Conservation (phyloP, 495 filamentous ascomycete genomes). For the Penicillium herquei region DNA sequence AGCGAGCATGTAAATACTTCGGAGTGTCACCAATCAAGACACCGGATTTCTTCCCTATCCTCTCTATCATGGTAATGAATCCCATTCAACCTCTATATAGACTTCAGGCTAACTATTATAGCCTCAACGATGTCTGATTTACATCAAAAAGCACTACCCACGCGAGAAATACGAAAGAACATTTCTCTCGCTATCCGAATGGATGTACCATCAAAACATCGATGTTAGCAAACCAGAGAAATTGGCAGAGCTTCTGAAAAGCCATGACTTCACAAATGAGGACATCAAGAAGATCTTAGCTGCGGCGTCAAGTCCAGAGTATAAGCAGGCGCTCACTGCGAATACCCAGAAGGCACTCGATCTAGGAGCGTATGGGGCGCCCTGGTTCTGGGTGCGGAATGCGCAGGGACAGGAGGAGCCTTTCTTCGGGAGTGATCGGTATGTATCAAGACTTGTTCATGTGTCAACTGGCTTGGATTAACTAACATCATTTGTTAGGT, state of each 20-base stretch:
- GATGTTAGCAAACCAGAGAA: conserved; percentile 50
- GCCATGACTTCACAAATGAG: conserved; percentile 32
- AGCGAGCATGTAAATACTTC: conserved; percentile 55
- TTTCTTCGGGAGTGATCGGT: conserved; percentile 79
- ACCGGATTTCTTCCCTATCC: conserved; percentile 52
- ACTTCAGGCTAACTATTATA: conserved; percentile 16
- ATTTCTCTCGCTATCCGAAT: conserved; percentile 45
- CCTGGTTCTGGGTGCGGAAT: conserved; percentile 74
- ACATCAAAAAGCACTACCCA: conserved; percentile 56
- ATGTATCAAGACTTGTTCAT: conserved; percentile 1
- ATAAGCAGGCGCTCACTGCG: conserved; percentile 57
- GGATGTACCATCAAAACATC: conserved; percentile 45
- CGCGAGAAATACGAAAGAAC: conserved; percentile 37
- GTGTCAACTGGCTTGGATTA: too few species aligned
- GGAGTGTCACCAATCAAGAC: conserved; percentile 43
- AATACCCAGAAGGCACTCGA: conserved; percentile 59
- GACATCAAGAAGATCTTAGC: conserved; percentile 52
- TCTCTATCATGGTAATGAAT: conserved; percentile 40
- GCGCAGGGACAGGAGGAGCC: conserved; percentile 56
- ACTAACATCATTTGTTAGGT: conserved; percentile 14
- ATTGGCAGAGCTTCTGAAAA: conserved; percentile 30
- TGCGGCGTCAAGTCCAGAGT: conserved; percentile 44
- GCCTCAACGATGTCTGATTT: conserved; percentile 63
- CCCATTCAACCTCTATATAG: not conserved
- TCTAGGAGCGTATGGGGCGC: conserved; percentile 68